Evolutionary conservation across 495 filamentous ascomycete species (phyloP).

Genomic region (Penicillium paxilli): DNA sequence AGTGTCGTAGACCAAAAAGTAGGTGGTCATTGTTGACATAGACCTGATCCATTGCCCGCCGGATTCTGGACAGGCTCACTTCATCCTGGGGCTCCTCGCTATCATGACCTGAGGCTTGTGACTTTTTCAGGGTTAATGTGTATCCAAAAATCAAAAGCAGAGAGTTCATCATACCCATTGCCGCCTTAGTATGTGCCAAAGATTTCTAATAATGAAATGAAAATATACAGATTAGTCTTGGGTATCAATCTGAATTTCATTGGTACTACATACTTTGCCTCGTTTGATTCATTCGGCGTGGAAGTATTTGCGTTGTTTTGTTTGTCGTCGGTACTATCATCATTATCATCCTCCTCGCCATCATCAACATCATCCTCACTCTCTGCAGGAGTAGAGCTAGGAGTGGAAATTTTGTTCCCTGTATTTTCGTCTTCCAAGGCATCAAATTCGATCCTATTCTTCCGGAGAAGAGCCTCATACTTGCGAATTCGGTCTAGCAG

Average conservation of each 20-base stretch:
- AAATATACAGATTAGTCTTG: no score
- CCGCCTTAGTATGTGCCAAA: background rate
- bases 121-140: background rate
- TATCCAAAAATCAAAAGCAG: background rate
- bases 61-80: slow-evolving; percentile 33
- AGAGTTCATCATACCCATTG: background rate
- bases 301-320: slow-evolving; percentile 17
- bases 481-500: slow-evolving; percentile 50
- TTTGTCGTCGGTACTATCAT: slow-evolving; percentile 11
- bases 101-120: background rate
- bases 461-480: slow-evolving; percentile 53
- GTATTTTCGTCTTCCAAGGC: slow-evolving; percentile 41
- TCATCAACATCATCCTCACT: slow-evolving; percentile 22
- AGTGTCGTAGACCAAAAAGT: slow-evolving; percentile 47
- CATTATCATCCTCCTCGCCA: background rate
- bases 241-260: no score
- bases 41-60: slow-evolving; percentile 44
- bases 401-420: slow-evolving; percentile 13
- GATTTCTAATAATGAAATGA: background rate
- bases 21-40: slow-evolving; percentile 41
- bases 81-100: slow-evolving; percentile 28
- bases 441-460: slow-evolving; percentile 53
- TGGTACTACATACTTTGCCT: slow-evolving; percentile 38
- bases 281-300: slow-evolving; percentile 32
- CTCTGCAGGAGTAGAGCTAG: background rate